Base-by-base conservation (phyloP, 1,284 basidiomycete species). In the Acaromyces ingoldii region DNA sequence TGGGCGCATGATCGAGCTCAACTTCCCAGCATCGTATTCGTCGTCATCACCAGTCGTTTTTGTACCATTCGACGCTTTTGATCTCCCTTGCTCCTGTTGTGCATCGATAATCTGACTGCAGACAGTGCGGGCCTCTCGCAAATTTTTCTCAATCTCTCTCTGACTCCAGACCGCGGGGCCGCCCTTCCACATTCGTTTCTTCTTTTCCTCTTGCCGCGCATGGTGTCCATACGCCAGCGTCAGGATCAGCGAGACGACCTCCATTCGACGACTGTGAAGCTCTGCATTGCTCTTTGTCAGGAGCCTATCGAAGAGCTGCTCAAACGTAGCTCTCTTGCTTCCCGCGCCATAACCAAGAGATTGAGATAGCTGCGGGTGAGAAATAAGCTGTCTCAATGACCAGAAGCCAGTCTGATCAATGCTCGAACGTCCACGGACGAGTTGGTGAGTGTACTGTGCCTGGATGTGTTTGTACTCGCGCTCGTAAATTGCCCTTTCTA, bases 401-500 rank as follows among this genome's bases (percentile, higher is more conserved):
- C 21, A 25, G 7, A 40, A 40, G 21, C 38, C 21, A n/a, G n/a
- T n/a, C n/a, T n/a, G n/a, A n/a, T n/a, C n/a, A n/a, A n/a, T n/a
- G 15, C 15, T 13, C 25, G 5, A 40, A 13, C 3, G 25, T 17
- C 3, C 22, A 17, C 15, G 38, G 38, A 21, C 25, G 13, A 6
- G 21, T 6, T 24, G 13, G 38, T 24, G 6, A n/a, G n/a, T n/a
- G n/a, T n/a, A n/a, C n/a, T n/a, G 42, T 3, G 53, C 49, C 17
- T 56, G 50, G 34, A 54, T 53, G 19, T 49, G 53, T 46, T 51
- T 54, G 15, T 59, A 53, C 38, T 67, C 62, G 44, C 63, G 58
- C 44, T 67, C 62, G 46, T 62, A 64, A 42, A 67, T 60, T n/a
- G 61, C 40, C 41, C 51, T 45, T 26, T 67, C 62, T 31, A 67